Evolutionary conservation across 345 rosid genomes (phyloP).

Genomic region (Camelina neglecta): DNA sequence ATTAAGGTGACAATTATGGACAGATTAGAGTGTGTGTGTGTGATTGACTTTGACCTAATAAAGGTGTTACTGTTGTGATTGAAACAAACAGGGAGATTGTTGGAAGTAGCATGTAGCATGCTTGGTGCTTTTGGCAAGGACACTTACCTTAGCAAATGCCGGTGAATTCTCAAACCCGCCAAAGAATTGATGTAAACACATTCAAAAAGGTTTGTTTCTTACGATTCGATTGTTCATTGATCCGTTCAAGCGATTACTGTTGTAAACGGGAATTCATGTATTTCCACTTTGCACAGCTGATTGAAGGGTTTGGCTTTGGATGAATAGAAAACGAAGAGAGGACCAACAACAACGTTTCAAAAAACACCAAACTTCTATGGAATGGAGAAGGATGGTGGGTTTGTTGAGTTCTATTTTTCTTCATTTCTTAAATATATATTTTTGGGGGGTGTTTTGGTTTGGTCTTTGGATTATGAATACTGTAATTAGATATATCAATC

Average conservation of each 20-base stretch:
- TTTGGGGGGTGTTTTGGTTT: conserved; percentile 13
- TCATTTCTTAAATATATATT: conserved; percentile 29
- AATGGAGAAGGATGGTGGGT: conserved; percentile 25
- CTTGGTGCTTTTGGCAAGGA: conserved; percentile 65
- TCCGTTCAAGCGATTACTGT: neutral
- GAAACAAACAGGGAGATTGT: conserved; percentile 62
- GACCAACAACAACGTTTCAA: neutral
- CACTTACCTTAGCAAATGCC: conserved; percentile 56
- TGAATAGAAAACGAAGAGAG: conserved; percentile 33
- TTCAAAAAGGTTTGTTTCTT: conserved; percentile 32
- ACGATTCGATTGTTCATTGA: neutral
- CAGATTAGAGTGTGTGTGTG: conserved; percentile 6
- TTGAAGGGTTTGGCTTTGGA: conserved; percentile 30
- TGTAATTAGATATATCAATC: conserved; percentile 46
- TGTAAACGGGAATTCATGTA: neutral
- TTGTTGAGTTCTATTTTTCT: conserved; percentile 14
- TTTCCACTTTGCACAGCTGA: conserved; percentile 12
- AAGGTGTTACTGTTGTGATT: conserved; percentile 30
- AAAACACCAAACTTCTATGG: conserved; percentile 10
- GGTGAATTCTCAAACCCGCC: conserved; percentile 35
- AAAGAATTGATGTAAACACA: conserved; percentile 40
- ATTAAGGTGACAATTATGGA: conserved; percentile 24
- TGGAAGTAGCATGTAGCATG: conserved; percentile 72
- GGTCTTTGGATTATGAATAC: conserved; percentile 41
- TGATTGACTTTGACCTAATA: conserved; percentile 31